Evolutionary conservation across 1,139 yeast genomes (phyloP).

Genomic region (Candida sanyaensis): DNA sequence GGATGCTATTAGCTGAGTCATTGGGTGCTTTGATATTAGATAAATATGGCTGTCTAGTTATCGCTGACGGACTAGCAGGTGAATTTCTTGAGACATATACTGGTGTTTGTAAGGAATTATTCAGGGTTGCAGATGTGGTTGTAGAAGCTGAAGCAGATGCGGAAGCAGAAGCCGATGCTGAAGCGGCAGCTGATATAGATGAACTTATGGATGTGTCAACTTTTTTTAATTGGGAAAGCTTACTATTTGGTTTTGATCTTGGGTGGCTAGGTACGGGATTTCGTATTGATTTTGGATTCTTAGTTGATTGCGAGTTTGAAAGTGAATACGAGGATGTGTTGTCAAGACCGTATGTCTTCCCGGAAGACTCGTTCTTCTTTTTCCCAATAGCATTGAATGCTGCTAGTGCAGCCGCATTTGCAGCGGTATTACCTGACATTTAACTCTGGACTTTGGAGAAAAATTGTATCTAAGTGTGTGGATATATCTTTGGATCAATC

Average conservation of each 20-base stretch:
- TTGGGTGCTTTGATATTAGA: too few relatives aligned
- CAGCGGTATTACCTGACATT: constrained; percentile 16
- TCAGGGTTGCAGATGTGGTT: background rate
- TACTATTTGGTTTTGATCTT: background rate
- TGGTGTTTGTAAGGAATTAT: background rate
- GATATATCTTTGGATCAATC: background rate
- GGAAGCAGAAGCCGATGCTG: background rate
- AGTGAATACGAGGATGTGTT: constrained; percentile 1
- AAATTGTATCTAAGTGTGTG: too few relatives aligned
- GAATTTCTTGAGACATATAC: background rate
- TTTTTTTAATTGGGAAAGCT: constrained; percentile 4
- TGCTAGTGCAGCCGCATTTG: constrained; percentile 38
- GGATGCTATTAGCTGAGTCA: background rate
- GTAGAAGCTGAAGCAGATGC: too few relatives aligned
- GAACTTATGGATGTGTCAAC: constrained; percentile 1
- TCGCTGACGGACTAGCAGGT: background rate
- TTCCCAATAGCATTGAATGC: constrained; percentile 27
- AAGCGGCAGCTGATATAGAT: constrained; percentile 1
- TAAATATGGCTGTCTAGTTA: too few relatives aligned
- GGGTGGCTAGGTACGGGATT: constrained; percentile 3
- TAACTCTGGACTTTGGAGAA: background rate
- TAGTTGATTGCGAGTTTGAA: constrained; percentile 3
- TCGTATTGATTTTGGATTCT: constrained; percentile 3
- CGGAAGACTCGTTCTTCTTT: constrained; percentile 12
- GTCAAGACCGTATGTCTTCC: constrained; percentile 3